Evolutionary conservation across 23 red algal genomes (phyloP), one percentile per base, ranked within the genome.

Genomic region (Gracilariopsis chorda): DNA sequence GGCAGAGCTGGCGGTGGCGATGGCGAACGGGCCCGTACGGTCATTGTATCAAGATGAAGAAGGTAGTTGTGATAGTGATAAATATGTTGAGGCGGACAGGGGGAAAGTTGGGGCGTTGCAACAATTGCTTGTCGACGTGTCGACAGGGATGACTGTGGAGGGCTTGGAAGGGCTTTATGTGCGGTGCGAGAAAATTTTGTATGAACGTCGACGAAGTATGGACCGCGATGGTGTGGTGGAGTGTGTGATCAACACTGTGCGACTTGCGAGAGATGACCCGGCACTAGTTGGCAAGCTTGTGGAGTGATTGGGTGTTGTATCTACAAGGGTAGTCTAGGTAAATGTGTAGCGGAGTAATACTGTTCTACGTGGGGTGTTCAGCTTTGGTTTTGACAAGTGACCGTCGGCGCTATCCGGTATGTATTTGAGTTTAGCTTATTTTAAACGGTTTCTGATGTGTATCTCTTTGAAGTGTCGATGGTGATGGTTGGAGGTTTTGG

Each of bases 101-200:
- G 48, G 25, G 76, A 53, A 80, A 20, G 39, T 89, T 14, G 69
- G 43, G 23, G 34, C 39, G 39, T 42, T 89, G 27, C 46, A 77
- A 32, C 65, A 89, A n/a, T 69, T 77, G 14, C n/a, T 77, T 3
- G 46, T 89, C 51, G 85, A 73, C 25, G 68, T 89, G 28, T 89
- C 85, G 42, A 63, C 85, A 11, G 85, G 85, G 28, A 70, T 89
- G 67, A 89, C 85, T 3, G 85, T 89, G 34, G 85, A 89, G 28
- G 85, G 69, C 59, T 76, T 89, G 65, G 85, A 89, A 77, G 70
- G 65, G 36, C 29, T 89, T 44, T 89, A 63, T 19, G 69, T 89
- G 34, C 61, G 69, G 51, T 89, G 85, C 55, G 65, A 65, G 12
- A 89, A 89, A 57, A 47, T 89, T 39, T 49, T 89, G 29, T 51